phyloP scores from a whole-genome alignment of 75 land plant genomes.

The Pinus tabuliformis region DNA sequence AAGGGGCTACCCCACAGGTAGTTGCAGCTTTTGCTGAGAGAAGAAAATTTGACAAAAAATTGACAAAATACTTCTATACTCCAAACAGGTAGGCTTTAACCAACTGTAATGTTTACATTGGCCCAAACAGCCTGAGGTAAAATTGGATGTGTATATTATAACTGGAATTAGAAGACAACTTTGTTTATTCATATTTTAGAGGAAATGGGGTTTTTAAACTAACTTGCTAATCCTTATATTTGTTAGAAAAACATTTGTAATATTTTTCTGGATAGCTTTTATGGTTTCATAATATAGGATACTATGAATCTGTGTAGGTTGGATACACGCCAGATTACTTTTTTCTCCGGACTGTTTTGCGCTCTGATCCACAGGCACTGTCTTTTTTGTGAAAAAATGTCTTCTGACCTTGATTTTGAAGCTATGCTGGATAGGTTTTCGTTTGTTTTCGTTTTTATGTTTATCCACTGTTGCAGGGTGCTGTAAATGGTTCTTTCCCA shows the following conservation, averaged over 20 bases:
- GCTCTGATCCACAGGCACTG: slow-evolving; percentile 91
- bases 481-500: too few relatives aligned
- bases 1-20: slow-evolving; percentile 95
- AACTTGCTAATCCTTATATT: neutral
- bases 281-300: neutral
- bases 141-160: neutral
- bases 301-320: slow-evolving; percentile 45
- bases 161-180: neutral
- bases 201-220: neutral
- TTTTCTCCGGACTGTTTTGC: slow-evolving; percentile 86
- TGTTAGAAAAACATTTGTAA: neutral
- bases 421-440: neutral
- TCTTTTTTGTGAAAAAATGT: neutral
- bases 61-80: slow-evolving; percentile 96
- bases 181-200: neutral
- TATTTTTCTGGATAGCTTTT: neutral
- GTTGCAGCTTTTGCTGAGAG: slow-evolving; percentile 98
- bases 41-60: slow-evolving; percentile 95
- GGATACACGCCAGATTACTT: slow-evolving; percentile 96
- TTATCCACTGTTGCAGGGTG: neutral
- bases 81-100: slow-evolving; percentile 75
- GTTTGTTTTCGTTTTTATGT: neutral
- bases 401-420: slow-evolving; percentile 1
- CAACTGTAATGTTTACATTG: neutral
- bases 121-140: neutral